These are phyloP conservation scores for Globisporangium irregulare DNA, from an alignment of 352 stramenopile species.

Conservation along the genomic window DNA sequence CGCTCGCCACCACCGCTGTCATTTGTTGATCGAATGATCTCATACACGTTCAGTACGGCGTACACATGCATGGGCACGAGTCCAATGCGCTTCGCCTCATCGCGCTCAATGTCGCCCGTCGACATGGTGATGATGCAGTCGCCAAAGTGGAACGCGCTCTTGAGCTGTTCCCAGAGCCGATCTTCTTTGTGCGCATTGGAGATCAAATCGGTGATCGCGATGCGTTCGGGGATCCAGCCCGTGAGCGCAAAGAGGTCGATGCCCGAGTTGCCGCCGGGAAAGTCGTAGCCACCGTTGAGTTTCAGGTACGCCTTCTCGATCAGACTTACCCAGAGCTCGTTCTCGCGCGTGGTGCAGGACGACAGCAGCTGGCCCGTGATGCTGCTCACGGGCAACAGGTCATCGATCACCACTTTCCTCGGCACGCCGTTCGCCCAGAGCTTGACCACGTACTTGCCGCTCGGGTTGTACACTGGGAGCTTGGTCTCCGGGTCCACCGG, in stretches of 20 bases:
- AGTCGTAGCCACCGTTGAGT: conserved; percentile 96
- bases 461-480: conserved; percentile 84
- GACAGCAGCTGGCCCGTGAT: conserved; percentile 71
- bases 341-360: conserved; percentile 74
- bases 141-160: conserved; percentile 92
- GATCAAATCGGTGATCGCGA: conserved; percentile 58
- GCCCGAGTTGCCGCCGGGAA: conserved; percentile 95
- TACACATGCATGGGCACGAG: conserved; percentile 97
- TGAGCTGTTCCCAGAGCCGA: conserved; percentile 88
- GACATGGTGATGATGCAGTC: conserved; percentile 98
- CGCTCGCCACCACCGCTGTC: conserved; percentile 11
- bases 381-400: conserved; percentile 89
- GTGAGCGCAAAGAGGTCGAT: conserved; percentile 98
- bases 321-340: conserved; percentile 92
- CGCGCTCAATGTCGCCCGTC: conserved; percentile 78
- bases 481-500: conserved; percentile 80
- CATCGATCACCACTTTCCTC: conserved; percentile 94
- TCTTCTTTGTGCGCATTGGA: conserved; percentile 29
- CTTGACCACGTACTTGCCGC: conserved; percentile 96
- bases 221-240: conserved; percentile 96
- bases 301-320: conserved; percentile 99
- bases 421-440: conserved; percentile 95
- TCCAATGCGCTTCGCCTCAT: conserved; percentile 82
- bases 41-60: conserved; percentile 92
- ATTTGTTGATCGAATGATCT: conserved; percentile 42